Conservation (phyloP, 805 yeast genomes). For the Hanseniaspora valbyensis region DNA sequence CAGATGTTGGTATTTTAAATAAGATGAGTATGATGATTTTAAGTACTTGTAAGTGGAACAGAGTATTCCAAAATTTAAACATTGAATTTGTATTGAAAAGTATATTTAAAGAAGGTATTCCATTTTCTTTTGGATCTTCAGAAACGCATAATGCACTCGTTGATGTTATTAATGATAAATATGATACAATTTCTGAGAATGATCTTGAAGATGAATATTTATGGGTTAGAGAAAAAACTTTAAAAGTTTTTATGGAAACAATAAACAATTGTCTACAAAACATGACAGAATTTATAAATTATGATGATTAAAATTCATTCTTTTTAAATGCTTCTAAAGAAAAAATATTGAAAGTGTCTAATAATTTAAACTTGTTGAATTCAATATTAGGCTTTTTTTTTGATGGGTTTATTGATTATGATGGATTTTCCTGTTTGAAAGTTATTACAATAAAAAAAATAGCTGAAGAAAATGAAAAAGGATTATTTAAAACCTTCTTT, state of each 20-base stretch:
- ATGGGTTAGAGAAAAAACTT: conserved; percentile 2
- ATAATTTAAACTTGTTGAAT: background rate
- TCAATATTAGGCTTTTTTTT: background rate
- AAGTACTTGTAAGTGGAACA: conserved; percentile 5
- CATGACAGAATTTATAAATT: conserved; percentile 24
- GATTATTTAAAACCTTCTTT: conserved; percentile 37
- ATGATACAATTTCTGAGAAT: too few relatives aligned
- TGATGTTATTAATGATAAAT: conserved; percentile 8
- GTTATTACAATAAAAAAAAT: conserved; percentile 23
- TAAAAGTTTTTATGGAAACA: conserved; percentile 28
- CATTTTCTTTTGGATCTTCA: background rate
- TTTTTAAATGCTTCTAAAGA: conserved; percentile 21
- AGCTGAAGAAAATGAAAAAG: conserved; percentile 30
- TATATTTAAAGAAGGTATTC: background rate
- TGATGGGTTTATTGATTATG: background rate
- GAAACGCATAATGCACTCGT: conserved; percentile 3
- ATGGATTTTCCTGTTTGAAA: background rate
- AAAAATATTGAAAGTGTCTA: background rate
- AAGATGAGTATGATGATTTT: background rate
- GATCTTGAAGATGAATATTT: background rate
- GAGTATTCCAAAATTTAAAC: background rate
- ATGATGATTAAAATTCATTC: conserved; percentile 22
- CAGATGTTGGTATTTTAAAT: background rate
- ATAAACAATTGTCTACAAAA: conserved; percentile 27
- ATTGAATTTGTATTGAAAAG: background rate